Evolutionary conservation across 2,329 filamentous ascomycete genomes (phyloP).

Genomic region (Fusarium acutatum): DNA sequence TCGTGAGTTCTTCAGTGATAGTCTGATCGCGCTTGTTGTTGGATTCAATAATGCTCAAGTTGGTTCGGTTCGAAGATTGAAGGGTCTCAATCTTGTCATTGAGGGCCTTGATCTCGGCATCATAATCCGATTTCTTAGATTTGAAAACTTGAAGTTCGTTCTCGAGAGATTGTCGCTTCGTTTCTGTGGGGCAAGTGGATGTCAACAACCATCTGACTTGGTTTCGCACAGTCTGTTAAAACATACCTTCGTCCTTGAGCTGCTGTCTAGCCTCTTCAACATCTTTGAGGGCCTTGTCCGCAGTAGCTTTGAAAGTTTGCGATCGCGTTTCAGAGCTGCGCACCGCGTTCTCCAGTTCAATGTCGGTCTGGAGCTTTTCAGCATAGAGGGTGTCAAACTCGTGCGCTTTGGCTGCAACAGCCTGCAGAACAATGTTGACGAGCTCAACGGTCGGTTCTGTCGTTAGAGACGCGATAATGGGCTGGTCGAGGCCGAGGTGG

Average conservation of each 20-base stretch:
- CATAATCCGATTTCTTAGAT: slow-evolving; percentile 76
- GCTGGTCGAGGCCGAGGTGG: slow-evolving; percentile 74
- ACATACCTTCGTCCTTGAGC: slow-evolving; percentile 81
- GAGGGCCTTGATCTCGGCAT: slow-evolving; percentile 78
- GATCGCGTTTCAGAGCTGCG: slow-evolving; percentile 84
- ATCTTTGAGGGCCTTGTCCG: slow-evolving; percentile 86
- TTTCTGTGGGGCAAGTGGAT: slow-evolving; percentile 65
- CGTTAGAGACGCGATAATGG: slow-evolving; percentile 66
- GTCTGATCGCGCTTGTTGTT: slow-evolving; percentile 89
- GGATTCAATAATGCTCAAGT: slow-evolving; percentile 85
- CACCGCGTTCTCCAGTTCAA: slow-evolving; percentile 91
- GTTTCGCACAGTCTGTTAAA: slow-evolving; percentile 1
- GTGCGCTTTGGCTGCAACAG: slow-evolving; percentile 79
- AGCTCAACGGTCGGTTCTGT: slow-evolving; percentile 80
- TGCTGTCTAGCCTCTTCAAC: slow-evolving; percentile 83
- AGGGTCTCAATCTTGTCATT: slow-evolving; percentile 85
- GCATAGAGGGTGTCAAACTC: slow-evolving; percentile 84
- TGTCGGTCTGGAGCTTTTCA: slow-evolving; percentile 87
- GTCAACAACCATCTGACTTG: slow-evolving; percentile 12
- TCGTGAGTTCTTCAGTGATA: slow-evolving; percentile 84
- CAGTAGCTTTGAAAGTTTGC: slow-evolving; percentile 80
- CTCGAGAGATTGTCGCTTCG: slow-evolving; percentile 76
- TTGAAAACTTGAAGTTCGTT: slow-evolving; percentile 83
- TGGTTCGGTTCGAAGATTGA: slow-evolving; percentile 92
- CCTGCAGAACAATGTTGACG: slow-evolving; percentile 76